Conservation (phyloP, 2,329 filamentous ascomycete genomes). For the Colletotrichum coccodes region DNA sequence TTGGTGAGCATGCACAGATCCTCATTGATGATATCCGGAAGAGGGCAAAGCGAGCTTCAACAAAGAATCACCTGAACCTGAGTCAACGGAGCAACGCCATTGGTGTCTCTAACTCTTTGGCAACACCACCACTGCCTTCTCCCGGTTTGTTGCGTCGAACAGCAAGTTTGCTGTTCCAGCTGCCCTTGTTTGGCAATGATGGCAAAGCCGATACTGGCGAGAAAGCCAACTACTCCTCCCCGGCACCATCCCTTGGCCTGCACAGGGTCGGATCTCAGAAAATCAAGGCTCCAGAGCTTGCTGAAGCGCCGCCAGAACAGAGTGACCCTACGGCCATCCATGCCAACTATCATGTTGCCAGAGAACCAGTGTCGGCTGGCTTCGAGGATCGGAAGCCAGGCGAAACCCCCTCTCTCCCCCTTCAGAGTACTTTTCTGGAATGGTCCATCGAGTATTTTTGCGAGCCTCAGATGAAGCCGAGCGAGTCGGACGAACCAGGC, state of each 20-base stretch:
- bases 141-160: constrained; percentile 71
- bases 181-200: constrained; percentile 64
- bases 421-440: constrained; percentile 87
- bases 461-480: constrained; percentile 97
- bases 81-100: constrained; percentile 55
- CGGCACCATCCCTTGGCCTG: constrained; percentile 44
- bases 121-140: constrained; percentile 58
- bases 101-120: constrained; percentile 46
- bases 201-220: constrained; percentile 44
- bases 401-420: constrained; percentile 72
- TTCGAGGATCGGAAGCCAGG: constrained; percentile 72
- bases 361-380: constrained; percentile 81
- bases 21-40: constrained; percentile 79
- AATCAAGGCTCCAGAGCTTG: constrained; percentile 53
- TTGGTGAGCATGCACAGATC: constrained; percentile 75
- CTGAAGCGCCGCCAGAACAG: constrained; percentile 74
- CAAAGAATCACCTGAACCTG: constrained; percentile 52
- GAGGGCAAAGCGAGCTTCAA: constrained; percentile 57
- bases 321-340: constrained; percentile 74
- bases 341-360: constrained; percentile 79
- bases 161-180: constrained; percentile 69
- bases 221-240: constrained; percentile 26
- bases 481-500: constrained; percentile 94
- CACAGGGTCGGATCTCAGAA: constrained; percentile 50
- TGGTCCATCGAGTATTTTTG: constrained; percentile 99